Evolutionary conservation across 2,329 filamentous ascomycete genomes (phyloP).

Genomic region (Allantophomopsis lycopodina): DNA sequence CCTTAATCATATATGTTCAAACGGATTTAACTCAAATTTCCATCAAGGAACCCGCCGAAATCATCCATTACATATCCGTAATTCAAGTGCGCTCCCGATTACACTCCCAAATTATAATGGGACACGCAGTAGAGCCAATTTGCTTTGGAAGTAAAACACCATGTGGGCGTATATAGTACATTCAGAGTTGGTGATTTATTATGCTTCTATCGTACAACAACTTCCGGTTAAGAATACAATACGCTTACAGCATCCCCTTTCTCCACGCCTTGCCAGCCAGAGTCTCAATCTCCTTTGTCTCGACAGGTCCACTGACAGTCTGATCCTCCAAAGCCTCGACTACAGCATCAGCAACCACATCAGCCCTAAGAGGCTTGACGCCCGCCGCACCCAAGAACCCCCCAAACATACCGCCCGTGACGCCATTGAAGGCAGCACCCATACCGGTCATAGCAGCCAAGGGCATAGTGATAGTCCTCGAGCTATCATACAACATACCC

Average conservation of each 20-base stretch:
- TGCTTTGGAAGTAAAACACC: too few relatives aligned
- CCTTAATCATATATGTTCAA: too few relatives aligned
- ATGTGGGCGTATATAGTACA: too few relatives aligned
- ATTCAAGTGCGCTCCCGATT: too few relatives aligned
- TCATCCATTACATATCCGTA: too few relatives aligned
- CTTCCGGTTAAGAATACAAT: neutral
- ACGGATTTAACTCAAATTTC: too few relatives aligned
- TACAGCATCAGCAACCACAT: constrained; percentile 76
- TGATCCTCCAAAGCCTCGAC: constrained; percentile 76
- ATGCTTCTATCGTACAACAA: constrained; percentile 1
- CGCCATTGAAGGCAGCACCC: constrained; percentile 61
- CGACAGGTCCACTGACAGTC: constrained; percentile 58
- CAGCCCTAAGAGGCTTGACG: constrained; percentile 76
- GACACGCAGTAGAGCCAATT: too few relatives aligned
- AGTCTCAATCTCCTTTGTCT: constrained; percentile 66
- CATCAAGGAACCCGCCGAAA: too few relatives aligned
- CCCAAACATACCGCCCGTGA: constrained; percentile 64
- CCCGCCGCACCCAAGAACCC: constrained; percentile 71
- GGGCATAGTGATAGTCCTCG: constrained; percentile 68
- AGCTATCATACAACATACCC: constrained; percentile 80
- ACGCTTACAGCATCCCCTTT: constrained; percentile 65
- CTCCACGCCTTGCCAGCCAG: constrained; percentile 77
- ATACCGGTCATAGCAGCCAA: constrained; percentile 67
- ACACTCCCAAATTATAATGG: too few relatives aligned
- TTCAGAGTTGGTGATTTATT: too few relatives aligned